These are phyloP conservation scores for Monilinia aucupariae DNA, from an alignment of 2,329 filamentous ascomycete species.

Conservation along the genomic window DNA sequence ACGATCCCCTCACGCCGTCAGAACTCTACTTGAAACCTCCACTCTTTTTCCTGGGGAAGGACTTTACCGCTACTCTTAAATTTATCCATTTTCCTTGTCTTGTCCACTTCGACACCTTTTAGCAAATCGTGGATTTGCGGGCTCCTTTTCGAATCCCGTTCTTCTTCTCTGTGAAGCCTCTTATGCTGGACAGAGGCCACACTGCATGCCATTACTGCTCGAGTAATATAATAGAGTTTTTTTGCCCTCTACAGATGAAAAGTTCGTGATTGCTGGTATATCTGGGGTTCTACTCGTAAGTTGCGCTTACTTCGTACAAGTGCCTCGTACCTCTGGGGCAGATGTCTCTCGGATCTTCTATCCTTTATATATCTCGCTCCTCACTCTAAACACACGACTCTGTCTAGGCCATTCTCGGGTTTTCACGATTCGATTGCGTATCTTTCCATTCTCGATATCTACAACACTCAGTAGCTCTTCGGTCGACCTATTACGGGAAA, in stretches of 20 bases:
- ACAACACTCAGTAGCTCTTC: background rate
- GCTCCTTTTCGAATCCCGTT: background rate
- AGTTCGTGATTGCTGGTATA: background rate
- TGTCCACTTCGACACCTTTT: background rate
- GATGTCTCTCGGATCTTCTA: conserved; percentile 3
- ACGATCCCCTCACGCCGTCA: background rate
- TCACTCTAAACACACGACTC: background rate
- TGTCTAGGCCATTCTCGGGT: background rate
- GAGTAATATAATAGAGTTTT: background rate
- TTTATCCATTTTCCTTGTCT: background rate
- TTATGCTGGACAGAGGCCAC: background rate
- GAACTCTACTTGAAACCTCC: background rate
- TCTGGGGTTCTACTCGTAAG: conserved; percentile 3
- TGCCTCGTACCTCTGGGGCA: background rate
- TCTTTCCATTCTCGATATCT: background rate
- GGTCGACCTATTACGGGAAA: background rate
- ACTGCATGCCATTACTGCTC: background rate
- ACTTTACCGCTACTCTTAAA: conserved; percentile 5
- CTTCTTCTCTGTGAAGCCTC: background rate
- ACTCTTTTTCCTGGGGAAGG: conserved; percentile 9
- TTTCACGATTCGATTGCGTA: background rate
- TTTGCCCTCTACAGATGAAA: background rate
- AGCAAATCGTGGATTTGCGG: background rate
- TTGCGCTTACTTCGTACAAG: background rate
- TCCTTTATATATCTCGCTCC: background rate